These are phyloP conservation scores for Colletotrichum sidae DNA, from an alignment of 2,329 filamentous ascomycete species.

Conservation along the genomic window DNA sequence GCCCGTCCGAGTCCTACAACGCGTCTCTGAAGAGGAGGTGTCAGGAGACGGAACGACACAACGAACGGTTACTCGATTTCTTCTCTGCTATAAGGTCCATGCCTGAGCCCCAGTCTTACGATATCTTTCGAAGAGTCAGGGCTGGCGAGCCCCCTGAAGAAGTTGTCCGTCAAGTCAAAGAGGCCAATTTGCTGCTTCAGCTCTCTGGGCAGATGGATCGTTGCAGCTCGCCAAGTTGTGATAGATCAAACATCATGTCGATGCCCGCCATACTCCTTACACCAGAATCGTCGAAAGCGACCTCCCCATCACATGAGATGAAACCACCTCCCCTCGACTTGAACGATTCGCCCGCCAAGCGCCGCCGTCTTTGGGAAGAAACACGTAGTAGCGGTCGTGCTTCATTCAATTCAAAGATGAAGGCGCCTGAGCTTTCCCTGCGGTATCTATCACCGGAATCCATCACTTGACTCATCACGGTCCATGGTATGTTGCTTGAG, in stretches of 20 bases:
- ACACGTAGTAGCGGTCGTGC: too few species aligned
- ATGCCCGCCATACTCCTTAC: background rate
- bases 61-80: slow-evolving; percentile 5
- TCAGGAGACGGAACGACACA: slow-evolving; percentile 9
- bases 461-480: too few species aligned
- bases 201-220: background rate
- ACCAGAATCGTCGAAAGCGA: background rate
- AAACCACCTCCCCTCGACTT: background rate
- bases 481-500: too few species aligned
- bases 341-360: too few species aligned
- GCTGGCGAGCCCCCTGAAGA: slow-evolving; percentile 13
- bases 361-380: too few species aligned
- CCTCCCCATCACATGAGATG: background rate
- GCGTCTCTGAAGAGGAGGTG: slow-evolving; percentile 22
- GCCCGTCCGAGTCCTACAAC: slow-evolving; percentile 21
- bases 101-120: slow-evolving; percentile 13
- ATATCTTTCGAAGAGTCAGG: slow-evolving; percentile 6
- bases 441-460: too few species aligned
- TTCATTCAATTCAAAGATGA: too few species aligned
- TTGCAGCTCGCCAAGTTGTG: background rate
- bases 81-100: slow-evolving; percentile 16
- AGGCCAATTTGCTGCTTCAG: slow-evolving; percentile 2
- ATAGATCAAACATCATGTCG: background rate
- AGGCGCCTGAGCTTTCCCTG: too few species aligned
- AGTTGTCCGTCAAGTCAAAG: slow-evolving; percentile 12